Percentiles rank a stretch among this genome's conserved stretches.
These are phyloP conservation scores for Epicoccum sorghinum DNA, from an alignment of 2,329 filamentous ascomycete species.

Conservation along the genomic window DNA sequence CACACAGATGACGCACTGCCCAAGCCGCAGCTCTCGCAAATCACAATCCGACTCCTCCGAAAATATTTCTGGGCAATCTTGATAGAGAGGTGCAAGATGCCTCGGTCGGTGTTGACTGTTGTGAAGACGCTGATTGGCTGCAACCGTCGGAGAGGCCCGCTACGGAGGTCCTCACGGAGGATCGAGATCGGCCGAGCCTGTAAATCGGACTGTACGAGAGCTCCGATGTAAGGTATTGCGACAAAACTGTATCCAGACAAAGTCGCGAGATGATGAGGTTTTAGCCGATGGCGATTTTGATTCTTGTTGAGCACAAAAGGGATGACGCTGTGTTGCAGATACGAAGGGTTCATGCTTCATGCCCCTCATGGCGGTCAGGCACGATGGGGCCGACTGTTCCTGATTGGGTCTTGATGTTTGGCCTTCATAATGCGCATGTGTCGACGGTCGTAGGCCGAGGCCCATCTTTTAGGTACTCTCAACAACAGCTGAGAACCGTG, in stretches of 20 bases:
- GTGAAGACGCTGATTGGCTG: conserved; percentile 22
- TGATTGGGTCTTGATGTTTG: background rate
- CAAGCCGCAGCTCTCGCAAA: conserved; percentile 13
- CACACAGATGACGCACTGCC: conserved; percentile 20
- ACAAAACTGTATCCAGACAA: background rate
- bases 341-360: background rate
- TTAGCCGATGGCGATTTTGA: background rate
- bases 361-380: background rate
- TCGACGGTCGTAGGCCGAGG: background rate
- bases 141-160: conserved; percentile 2
- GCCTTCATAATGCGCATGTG: background rate
- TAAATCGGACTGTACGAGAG: background rate
- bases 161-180: conserved; percentile 9
- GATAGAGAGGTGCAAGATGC: conserved; percentile 21
- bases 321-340: background rate
- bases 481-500: no score
- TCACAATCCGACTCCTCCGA: conserved; percentile 18
- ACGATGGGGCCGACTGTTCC: background rate
- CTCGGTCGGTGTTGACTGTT: conserved; percentile 24
- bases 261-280: background rate
- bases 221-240: background rate
- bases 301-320: background rate
- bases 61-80: conserved; percentile 13
- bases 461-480: background rate
- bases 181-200: conserved; percentile 12